Conservation (phyloP, 2,329 filamentous ascomycete genomes). For the Cladosporium velox region DNA sequence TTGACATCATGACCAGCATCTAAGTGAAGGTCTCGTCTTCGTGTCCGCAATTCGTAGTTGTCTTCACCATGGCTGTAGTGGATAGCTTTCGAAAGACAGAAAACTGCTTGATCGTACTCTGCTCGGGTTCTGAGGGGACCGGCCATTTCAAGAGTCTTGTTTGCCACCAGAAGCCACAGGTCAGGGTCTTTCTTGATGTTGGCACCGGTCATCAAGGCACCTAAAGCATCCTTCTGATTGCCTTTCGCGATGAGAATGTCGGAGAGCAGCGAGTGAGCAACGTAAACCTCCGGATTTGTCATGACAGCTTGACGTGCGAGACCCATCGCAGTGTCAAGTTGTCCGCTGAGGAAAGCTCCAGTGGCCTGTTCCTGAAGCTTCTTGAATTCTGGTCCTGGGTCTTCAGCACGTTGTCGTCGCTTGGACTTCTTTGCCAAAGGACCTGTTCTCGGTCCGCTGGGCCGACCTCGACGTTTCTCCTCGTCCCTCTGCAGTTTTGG, state of each 20-base stretch:
- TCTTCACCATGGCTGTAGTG: conserved; percentile 43
- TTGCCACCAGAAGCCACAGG: conserved; percentile 61
- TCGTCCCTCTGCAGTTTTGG: conserved; percentile 26
- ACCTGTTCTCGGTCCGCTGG: conserved; percentile 19
- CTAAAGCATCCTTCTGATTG: conserved; percentile 58
- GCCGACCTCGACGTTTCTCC: conserved; percentile 27
- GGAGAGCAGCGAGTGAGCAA: conserved; percentile 61
- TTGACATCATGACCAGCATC: conserved; percentile 50
- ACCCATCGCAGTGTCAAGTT: conserved; percentile 62
- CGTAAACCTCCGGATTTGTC: conserved; percentile 63
- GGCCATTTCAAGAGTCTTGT: conserved; percentile 54
- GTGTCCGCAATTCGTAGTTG: conserved; percentile 55
- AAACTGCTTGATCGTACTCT: conserved; percentile 51
- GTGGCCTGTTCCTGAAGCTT: conserved; percentile 67
- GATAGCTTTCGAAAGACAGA: conserved; percentile 58
- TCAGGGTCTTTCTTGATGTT: conserved; percentile 55
- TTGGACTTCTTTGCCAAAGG: conserved; percentile 30
- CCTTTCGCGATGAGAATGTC: conserved; percentile 59
- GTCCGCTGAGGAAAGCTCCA: conserved; percentile 64
- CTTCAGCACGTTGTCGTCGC: conserved; percentile 48
- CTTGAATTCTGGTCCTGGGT: conserved; percentile 72
- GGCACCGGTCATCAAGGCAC: conserved; percentile 59
- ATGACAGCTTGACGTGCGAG: conserved; percentile 52
- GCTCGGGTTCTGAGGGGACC: conserved; percentile 44
- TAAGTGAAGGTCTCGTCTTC: conserved; percentile 58